Base-by-base conservation (phyloP, 202 grass and related monocot genomes). In the Eragrostis tef region DNA sequence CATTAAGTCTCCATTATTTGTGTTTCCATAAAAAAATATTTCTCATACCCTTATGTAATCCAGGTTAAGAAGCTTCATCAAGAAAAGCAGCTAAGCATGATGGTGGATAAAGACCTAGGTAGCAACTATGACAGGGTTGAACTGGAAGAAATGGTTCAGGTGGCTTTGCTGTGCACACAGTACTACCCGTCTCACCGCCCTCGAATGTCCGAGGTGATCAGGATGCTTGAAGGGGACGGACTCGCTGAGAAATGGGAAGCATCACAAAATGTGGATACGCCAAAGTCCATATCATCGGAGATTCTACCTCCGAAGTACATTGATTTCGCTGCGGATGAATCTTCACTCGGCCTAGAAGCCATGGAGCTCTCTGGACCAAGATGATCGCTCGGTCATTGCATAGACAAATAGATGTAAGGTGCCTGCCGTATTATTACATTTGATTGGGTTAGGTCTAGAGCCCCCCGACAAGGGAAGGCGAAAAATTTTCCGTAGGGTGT, bases 191-290 rank as follows among this genome's bases (percentile, higher is more conserved):
- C 90, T 10, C 92, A 98, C 27, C 95, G 95, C 2, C 95, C 95
- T 12, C 85, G 88, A 72, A 98, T 98, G 95, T 98, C 92, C 0
- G 95, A 98, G 71, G 92, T 98, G 7, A 91, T 98, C 58, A 81
- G 95, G 73, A 98, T 98, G 95, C 83, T 98, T 14, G 95, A 94
- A 82, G 92, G 95, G 20, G 95, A 98, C 0, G 95, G 95, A 9
- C 95, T 98, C 0, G 92, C 92, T 4, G 95, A 98, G 87, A 94
- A 93, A 86, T 98, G 95, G 95, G 95, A 98, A 71, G 92, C 92
- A 1, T 91, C 90, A 3, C 92, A 94, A 65, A 94, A 88, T 1
- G 63, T 86, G 0, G 85, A 90, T 59, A 89, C 90, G 0, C 83
- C 88, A 0, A 93, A 93, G 65, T 98, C 90, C 0, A 27, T 78